Evolutionary conservation across 192 early-diverging fungal genomes (phyloP), one percentile per base, ranked within the genome.

Genomic region (Coemansia umbellata): DNA sequence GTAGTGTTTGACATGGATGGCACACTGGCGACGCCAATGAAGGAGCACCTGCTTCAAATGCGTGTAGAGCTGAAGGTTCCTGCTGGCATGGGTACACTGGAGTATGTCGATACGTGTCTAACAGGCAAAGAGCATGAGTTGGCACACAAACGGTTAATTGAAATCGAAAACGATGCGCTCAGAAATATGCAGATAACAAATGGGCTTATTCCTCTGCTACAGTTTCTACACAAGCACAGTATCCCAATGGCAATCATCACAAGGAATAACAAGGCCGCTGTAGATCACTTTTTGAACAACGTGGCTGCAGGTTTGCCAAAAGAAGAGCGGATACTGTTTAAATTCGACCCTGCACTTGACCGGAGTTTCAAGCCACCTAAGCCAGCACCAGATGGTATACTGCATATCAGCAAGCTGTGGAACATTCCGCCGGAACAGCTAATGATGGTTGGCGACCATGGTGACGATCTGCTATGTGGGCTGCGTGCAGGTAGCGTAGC

Each of bases 401-500:
- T 74, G 6, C 59, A 74, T 42, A 63, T 78, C 45, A 73, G 71
- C 24, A 15, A 47, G 40, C 8, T 7, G 21, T 80, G 79, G 79
- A 53, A 53, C 3, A 60, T 80, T 36, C 62, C 56, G 31, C 69
- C 79, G 8, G 45, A 63, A 15, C 57, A 78, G 37, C 58, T 78
- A 11, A 41, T 78, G 69, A 80, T 80, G 75, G 79, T 80, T 10
- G 79, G 79, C 28, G 79, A 80, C 53, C 63, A 78, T 41, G 53
- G 57, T 30, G 79, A 80, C 50, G 79, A 80, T 30, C 50, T 80
- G n/a, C 44, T 66, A 30, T 80, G 79, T 17, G 79, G 79, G 1
- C 37, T 58, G 5, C 58, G 66, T 2, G 79, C 75, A 1, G 79
- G 79, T 6, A 62, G 60, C 35, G 56, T 80, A 27, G 36, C 76